These are phyloP conservation scores for Madurella mycetomatis DNA, from an alignment of 2,329 filamentous ascomycete species.

Conservation along the genomic window DNA sequence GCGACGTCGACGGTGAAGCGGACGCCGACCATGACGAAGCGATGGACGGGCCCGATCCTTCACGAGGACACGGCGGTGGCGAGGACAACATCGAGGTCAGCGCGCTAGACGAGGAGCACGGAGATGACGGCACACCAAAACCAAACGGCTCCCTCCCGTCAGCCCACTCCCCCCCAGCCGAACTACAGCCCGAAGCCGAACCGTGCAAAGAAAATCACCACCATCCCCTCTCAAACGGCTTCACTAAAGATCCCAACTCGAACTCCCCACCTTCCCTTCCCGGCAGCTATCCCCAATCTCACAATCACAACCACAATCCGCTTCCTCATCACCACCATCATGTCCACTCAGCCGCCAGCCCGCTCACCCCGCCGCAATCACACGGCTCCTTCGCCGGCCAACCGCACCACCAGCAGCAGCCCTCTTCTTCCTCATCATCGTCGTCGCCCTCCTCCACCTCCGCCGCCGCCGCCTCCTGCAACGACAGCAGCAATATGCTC, in stretches of 20 bases:
- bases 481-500: slow-evolving; percentile 43
- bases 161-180: slow-evolving; percentile 27
- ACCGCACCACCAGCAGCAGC: slow-evolving; percentile 22
- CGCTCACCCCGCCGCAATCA: slow-evolving; percentile 64
- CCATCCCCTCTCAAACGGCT: slow-evolving; percentile 27
- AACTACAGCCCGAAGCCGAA: not conserved
- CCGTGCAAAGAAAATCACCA: not conserved
- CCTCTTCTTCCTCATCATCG: not conserved
- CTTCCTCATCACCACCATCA: not conserved
- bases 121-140: slow-evolving; percentile 15
- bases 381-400: slow-evolving; percentile 49
- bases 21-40: slow-evolving; percentile 26
- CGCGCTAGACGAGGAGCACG: slow-evolving; percentile 19
- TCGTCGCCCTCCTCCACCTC: not conserved
- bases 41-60: slow-evolving; percentile 25
- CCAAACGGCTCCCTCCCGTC: slow-evolving; percentile 31
- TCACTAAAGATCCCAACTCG: slow-evolving; percentile 22
- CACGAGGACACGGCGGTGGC: slow-evolving; percentile 1
- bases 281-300: slow-evolving; percentile 10
- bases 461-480: not conserved
- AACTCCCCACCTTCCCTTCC: slow-evolving; percentile 23
- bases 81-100: slow-evolving; percentile 44
- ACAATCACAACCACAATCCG: slow-evolving; percentile 22
- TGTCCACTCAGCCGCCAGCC: slow-evolving; percentile 33
- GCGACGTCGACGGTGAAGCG: slow-evolving; percentile 31